A percentile compares a stretch with the other conserved stretches of the same genome.
phyloP scores from a whole-genome alignment of 2,329 filamentous ascomycete genomes.

The Paradendryphiella salina region DNA sequence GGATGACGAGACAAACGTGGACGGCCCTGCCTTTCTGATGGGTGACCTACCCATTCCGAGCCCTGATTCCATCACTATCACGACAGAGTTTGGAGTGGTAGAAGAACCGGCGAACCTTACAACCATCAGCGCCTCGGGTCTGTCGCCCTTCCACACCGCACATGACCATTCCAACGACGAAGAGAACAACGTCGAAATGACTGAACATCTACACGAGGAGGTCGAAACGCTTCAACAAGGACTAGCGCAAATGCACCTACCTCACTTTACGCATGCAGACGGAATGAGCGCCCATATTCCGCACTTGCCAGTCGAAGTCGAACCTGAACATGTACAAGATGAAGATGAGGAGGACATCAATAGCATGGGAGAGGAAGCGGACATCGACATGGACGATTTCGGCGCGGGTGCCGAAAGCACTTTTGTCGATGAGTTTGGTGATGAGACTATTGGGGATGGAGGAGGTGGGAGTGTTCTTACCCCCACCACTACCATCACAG shows the following conservation, averaged over 20 bases:
- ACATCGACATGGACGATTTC: constrained; percentile 34
- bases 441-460: constrained; percentile 15
- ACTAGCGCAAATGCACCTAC: constrained; percentile 7
- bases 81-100: constrained; percentile 41
- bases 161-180: constrained; percentile 20
- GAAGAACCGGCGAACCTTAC: constrained; percentile 40
- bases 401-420: constrained; percentile 31
- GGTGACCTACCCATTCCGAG: constrained; percentile 27
- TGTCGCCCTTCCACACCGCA: constrained; percentile 15
- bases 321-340: constrained; percentile 14
- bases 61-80: constrained; percentile 43
- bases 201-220: constrained; percentile 19
- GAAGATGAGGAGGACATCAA: constrained; percentile 13
- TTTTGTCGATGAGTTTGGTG: constrained; percentile 33
- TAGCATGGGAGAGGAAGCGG: constrained; percentile 33
- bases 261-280: background rate
- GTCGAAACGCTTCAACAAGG: constrained; percentile 9
- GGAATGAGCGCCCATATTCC: constrained; percentile 2
- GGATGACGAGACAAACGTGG: background rate
- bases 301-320: constrained; percentile 6
- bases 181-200: constrained; percentile 25
- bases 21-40: constrained; percentile 7
- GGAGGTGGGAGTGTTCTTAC: constrained; percentile 14
- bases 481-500: constrained; percentile 18
- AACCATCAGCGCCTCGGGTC: constrained; percentile 33